Evolutionary conservation across 2,329 filamentous ascomycete genomes (phyloP).

Genomic region (Trichoderma sp.): DNA sequence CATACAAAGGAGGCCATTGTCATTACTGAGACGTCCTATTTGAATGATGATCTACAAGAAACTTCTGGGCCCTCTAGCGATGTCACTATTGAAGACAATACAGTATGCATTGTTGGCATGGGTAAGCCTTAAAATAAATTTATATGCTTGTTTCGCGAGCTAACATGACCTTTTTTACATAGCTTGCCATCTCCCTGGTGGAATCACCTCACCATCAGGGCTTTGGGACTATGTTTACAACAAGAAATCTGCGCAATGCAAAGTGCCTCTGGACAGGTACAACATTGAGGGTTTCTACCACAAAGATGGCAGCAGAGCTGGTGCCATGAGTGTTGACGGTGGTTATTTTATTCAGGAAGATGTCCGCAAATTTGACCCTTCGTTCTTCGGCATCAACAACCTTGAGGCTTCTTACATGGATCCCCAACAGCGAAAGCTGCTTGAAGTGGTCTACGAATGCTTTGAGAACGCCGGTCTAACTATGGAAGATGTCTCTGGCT

Average conservation of each 20-base stretch:
- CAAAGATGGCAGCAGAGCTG: constrained; percentile 20
- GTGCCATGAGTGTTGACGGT: constrained; percentile 21
- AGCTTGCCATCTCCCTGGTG: constrained; percentile 18
- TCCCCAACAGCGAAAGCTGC: constrained; percentile 35
- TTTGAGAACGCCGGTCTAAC: constrained; percentile 23
- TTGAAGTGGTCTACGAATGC: constrained; percentile 36
- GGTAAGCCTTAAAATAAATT: background rate
- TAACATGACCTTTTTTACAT: background rate
- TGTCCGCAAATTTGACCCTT: constrained; percentile 12
- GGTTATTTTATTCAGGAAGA: constrained; percentile 30
- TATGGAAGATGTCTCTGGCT: constrained; percentile 8
- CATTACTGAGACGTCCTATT: background rate
- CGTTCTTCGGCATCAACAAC: constrained; percentile 8
- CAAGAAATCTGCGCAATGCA: constrained; percentile 29
- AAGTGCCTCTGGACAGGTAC: constrained; percentile 33
- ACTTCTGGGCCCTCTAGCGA: constrained; percentile 10
- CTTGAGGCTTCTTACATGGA: constrained; percentile 26
- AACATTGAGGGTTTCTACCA: constrained; percentile 21
- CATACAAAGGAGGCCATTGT: constrained; percentile 4
- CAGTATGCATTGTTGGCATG: constrained; percentile 14
- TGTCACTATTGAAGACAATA: constrained; percentile 4
- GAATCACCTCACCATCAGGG: constrained; percentile 17
- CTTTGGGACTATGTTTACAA: constrained; percentile 37
- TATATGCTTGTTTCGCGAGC: background rate
- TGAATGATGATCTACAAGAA: constrained; percentile 5